phyloP scores from a whole-genome alignment of 2,329 filamentous ascomycete species.

The Diaporthe longicolla region DNA sequence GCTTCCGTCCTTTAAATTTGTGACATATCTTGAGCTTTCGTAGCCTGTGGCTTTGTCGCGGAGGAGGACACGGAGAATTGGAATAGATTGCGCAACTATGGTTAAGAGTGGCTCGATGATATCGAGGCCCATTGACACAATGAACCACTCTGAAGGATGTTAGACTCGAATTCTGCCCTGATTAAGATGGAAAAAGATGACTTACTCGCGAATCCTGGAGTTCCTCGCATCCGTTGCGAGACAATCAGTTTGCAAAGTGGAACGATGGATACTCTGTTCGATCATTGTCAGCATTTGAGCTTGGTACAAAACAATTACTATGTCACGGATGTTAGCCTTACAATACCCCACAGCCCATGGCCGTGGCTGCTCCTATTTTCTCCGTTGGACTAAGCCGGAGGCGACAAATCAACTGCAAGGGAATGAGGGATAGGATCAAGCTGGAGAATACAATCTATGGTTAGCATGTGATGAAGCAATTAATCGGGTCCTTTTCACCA shows the following conservation, averaged over 20 bases:
- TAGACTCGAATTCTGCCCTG: neutral
- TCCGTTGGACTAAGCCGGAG: constrained; percentile 7
- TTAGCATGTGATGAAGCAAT: neutral
- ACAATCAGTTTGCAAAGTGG: constrained; percentile 20
- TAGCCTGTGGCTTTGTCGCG: constrained; percentile 4
- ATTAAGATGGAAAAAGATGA: neutral
- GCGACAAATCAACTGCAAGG: constrained; percentile 13
- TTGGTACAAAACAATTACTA: neutral
- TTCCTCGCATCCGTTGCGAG: neutral
- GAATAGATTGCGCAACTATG: constrained; percentile 32
- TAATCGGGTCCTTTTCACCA: neutral
- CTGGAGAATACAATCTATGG: neutral
- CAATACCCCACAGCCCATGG: constrained; percentile 21
- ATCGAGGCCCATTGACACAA: constrained; percentile 27
- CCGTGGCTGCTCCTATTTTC: constrained; percentile 10
- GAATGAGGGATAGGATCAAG: constrained; percentile 5
- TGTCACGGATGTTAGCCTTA: neutral
- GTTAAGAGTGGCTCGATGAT: constrained; percentile 26
- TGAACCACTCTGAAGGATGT: neutral
- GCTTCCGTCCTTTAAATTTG: neutral
- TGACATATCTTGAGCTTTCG: constrained; percentile 15
- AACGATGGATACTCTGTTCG: constrained; percentile 14
- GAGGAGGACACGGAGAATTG: constrained; percentile 30
- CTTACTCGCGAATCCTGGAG: constrained; percentile 1
- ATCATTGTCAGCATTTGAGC: neutral